phyloP scores from a whole-genome alignment of 2,329 filamentous ascomycete genomes.

The Sarocladium oryzae region DNA sequence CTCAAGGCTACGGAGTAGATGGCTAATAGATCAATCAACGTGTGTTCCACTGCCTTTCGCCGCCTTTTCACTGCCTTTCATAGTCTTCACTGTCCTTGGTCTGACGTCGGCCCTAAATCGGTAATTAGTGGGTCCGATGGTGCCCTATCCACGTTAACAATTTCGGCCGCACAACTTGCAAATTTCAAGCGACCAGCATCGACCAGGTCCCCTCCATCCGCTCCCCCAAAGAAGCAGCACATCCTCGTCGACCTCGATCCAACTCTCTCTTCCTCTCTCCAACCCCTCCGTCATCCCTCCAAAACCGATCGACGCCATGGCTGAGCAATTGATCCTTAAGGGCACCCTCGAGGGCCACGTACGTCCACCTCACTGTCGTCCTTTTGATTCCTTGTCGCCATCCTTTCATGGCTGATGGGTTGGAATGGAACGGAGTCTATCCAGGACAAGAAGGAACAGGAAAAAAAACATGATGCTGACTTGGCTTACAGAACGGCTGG shows the following conservation, averaged over 20 bases:
- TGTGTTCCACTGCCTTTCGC: too few relatives aligned
- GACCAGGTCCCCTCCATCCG: conserved; percentile 3
- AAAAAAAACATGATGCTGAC: conserved; percentile 8
- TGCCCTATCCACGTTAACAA: conserved; percentile 8
- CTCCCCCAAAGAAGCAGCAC: neutral
- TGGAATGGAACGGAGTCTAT: too few relatives aligned
- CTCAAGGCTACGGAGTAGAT: neutral
- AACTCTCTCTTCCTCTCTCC: conserved; percentile 18
- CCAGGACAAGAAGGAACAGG: neutral
- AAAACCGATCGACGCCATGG: conserved; percentile 55
- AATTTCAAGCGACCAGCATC: conserved; percentile 4
- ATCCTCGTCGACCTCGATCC: conserved; percentile 16
- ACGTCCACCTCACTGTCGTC: conserved; percentile 37
- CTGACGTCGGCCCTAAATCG: neutral
- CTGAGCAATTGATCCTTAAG: conserved; percentile 93
- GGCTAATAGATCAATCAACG: too few relatives aligned
- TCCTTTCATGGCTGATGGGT: conserved; percentile 3
- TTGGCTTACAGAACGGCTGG: conserved; percentile 70
- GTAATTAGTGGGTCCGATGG: neutral
- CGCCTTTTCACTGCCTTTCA: neutral
- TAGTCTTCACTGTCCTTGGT: neutral
- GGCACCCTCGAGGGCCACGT: conserved; percentile 96
- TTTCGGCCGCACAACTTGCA: conserved; percentile 9
- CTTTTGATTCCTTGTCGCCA: neutral
- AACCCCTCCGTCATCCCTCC: conserved; percentile 26